Evolutionary conservation across 73 alveolate genomes (phyloP), one percentile per base, ranked within the genome.

Genomic region (Paramecium sonneborni): DNA sequence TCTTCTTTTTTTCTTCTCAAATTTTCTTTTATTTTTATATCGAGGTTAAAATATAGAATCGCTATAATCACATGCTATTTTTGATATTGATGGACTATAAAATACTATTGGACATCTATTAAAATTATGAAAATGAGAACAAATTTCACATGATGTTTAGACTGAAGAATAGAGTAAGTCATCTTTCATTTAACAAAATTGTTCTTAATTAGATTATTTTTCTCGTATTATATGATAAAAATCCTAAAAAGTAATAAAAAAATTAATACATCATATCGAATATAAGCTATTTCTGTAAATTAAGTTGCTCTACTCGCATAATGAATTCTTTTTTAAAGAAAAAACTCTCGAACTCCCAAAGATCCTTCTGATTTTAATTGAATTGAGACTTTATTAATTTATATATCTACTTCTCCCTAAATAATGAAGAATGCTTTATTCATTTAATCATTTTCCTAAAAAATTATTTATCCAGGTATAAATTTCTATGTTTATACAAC

Each of bases 171-270:
- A 70, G 30, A 70, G 57, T 34, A 70, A 34, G 5, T 70, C 86
- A 70, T 70, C 86, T 70, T 34, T 70, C 52, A 70, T 70, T 70
- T 34, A 70, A 35, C 57, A 70, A 70, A 30, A 70, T n/a, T 70
- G 12, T 70, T 70, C 86, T 20, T 70, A n/a, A 34, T 62, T 62
- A 0, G 41, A 62, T 62, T 62, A 24, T 26, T 62, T 62, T 62
- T 62, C 82, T 3, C 82, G 82, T 28, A 62, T 62, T 20, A 62
- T 62, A 12, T 26, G 84, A 62, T 62, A 62, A 11, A 62, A 62
- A 62, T 62, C 84, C 68, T 52, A 52, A 52, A 8, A 12, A 14
- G 8, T n/a, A 1, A n/a, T 52, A 10, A 41, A 52, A 52, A 23
- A 62, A 21, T 62, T 62, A 62, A 62, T 62, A 62, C 82, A 11